These are phyloP conservation scores for Phaeosphaeriaceae sp. DNA, from an alignment of 2,329 filamentous ascomycete genomes.

Conservation along the genomic window DNA sequence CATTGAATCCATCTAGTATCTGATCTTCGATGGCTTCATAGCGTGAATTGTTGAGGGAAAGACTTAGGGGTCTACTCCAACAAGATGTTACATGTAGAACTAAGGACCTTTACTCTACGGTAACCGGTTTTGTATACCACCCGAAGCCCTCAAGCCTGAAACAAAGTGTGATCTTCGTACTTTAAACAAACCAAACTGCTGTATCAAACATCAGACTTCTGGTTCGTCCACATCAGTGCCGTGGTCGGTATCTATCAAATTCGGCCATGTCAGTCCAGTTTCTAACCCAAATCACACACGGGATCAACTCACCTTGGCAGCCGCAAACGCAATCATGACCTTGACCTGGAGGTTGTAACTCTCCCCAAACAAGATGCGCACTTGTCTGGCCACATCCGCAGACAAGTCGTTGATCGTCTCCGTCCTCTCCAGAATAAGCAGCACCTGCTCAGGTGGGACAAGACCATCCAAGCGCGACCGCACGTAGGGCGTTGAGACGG, in stretches of 20 bases:
- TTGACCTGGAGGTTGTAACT: conserved; percentile 23
- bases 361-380: conserved; percentile 9
- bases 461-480: conserved; percentile 5
- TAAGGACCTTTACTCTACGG: not conserved
- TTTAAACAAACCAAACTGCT: not conserved
- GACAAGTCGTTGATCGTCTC: conserved; percentile 2
- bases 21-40: too few species aligned
- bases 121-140: not conserved
- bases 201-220: not conserved
- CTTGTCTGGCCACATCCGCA: not conserved
- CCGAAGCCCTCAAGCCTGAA: not conserved
- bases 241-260: not conserved
- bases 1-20: too few species aligned
- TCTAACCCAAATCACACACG: not conserved
- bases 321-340: conserved; percentile 18
- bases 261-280: not conserved
- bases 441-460: conserved; percentile 3
- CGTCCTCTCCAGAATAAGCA: conserved; percentile 8
- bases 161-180: not conserved
- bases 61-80: too few species aligned
- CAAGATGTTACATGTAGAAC: too few species aligned
- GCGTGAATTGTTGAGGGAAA: too few species aligned
- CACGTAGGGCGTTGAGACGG: conserved; percentile 14
- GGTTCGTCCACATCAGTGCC: conserved; percentile 18
- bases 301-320: conserved; percentile 9